Evolutionary conservation across 163 green algal genomes (phyloP).

Genomic region (Coccomyxa subellipsoidea): DNA sequence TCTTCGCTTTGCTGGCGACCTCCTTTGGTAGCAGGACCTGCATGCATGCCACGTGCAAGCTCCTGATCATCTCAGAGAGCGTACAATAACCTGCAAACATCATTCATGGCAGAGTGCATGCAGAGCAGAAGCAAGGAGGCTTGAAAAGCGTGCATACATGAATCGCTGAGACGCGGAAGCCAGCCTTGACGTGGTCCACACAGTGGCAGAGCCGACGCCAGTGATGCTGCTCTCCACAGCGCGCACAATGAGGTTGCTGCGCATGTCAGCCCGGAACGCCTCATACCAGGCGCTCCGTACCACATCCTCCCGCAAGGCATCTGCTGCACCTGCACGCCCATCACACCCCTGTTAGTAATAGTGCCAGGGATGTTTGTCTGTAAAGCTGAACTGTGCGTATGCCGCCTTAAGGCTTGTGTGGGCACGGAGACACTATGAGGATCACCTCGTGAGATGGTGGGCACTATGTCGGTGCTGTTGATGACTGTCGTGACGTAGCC

Average conservation of each 20-base stretch:
- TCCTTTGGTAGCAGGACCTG: slow-evolving; percentile 19
- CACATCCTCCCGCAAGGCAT: slow-evolving; percentile 70
- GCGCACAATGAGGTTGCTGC: slow-evolving; percentile 45
- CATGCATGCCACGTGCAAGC: not conserved
- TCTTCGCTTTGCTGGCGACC: not conserved
- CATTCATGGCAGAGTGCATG: too few relatives aligned
- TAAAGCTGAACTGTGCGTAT: too few relatives aligned
- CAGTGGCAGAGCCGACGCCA: slow-evolving; percentile 39
- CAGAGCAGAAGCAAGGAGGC: too few relatives aligned
- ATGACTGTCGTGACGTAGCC: slow-evolving; percentile 79
- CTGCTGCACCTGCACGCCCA: slow-evolving; percentile 45
- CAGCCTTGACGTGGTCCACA: slow-evolving; percentile 36
- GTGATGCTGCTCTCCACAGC: slow-evolving; percentile 49
- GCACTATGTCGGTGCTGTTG: slow-evolving; percentile 72
- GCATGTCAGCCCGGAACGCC: slow-evolving; percentile 68
- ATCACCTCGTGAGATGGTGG: slow-evolving; percentile 31
- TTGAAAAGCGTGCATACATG: slow-evolving; percentile 26
- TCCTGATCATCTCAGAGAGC: too few relatives aligned
- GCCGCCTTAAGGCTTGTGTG: too few relatives aligned
- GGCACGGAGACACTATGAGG: too few relatives aligned
- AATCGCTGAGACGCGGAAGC: slow-evolving; percentile 20
- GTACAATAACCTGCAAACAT: too few relatives aligned
- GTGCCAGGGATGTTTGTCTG: too few relatives aligned
- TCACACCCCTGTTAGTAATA: not conserved
- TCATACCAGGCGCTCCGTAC: slow-evolving; percentile 48